phyloP scores from a whole-genome alignment of 148 eudicot genomes.

The Rhododendron simsii region DNA sequence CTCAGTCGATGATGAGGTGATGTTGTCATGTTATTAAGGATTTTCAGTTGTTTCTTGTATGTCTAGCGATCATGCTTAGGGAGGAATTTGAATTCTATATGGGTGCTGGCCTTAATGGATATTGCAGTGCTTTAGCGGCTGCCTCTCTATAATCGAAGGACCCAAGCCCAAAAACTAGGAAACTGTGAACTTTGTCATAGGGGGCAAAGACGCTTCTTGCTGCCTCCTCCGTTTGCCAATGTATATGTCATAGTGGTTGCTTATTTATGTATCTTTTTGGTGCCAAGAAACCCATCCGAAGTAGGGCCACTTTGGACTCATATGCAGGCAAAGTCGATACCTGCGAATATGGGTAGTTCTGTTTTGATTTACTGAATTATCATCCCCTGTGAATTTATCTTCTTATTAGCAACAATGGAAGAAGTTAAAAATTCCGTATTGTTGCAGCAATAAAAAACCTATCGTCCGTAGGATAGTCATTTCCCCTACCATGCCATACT shows the following conservation, averaged over 20 bases:
- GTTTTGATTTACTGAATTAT: background rate
- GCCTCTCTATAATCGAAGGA: background rate
- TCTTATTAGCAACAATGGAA: background rate
- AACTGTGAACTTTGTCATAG: background rate
- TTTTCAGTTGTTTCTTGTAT: background rate
- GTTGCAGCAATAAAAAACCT: background rate
- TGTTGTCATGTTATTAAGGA: background rate
- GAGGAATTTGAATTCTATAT: background rate
- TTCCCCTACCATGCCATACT: background rate
- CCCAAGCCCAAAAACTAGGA: background rate
- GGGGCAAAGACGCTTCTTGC: background rate
- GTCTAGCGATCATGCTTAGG: background rate
- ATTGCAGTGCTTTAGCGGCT: background rate
- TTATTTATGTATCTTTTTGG: background rate
- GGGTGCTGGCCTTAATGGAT: background rate
- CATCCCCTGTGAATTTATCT: background rate
- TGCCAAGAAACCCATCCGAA: background rate
- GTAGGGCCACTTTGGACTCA: background rate
- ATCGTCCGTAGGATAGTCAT: background rate
- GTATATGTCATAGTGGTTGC: background rate
- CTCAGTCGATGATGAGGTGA: conserved; percentile 68
- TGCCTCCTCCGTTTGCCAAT: background rate
- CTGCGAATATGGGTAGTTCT: background rate
- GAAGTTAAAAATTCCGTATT: background rate
- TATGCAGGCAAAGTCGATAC: background rate